A percentile compares a stretch with the other conserved stretches of the same genome.
Evolutionary conservation across 768 basidiomycete species (phyloP).

Genomic region (Rubroboletus pulcherrimus): DNA sequence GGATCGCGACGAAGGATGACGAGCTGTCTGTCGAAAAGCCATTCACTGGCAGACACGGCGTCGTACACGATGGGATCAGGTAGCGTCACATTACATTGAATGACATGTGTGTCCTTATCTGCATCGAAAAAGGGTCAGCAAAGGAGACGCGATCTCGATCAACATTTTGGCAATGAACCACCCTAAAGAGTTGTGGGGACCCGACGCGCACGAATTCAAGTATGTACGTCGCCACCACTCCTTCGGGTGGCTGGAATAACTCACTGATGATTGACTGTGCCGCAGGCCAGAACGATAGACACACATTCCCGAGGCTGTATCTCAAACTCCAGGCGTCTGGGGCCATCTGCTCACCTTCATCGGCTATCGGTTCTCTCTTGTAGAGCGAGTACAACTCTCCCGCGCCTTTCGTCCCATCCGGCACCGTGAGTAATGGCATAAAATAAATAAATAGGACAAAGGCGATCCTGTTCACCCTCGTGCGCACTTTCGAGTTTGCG

Average conservation of each 20-base stretch:
- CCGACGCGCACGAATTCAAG: neutral
- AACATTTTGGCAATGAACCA: neutral
- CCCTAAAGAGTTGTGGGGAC: neutral
- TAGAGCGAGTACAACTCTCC: neutral
- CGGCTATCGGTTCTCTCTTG: neutral
- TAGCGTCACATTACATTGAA: neutral
- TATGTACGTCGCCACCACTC: neutral
- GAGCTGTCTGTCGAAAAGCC: neutral
- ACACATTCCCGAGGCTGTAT: neutral
- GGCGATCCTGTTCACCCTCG: neutral
- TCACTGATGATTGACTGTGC: neutral
- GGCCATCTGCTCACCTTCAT: neutral
- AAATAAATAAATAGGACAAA: neutral
- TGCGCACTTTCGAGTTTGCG: neutral
- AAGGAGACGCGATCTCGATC: neutral
- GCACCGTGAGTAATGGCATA: neutral
- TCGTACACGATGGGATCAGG: neutral
- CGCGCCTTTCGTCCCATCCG: neutral
- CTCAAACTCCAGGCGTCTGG: neutral
- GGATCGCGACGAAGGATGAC: neutral
- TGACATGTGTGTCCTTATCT: neutral
- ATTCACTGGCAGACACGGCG: neutral
- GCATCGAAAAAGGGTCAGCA: neutral
- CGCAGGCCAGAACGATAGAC: neutral
- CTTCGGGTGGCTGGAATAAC: neutral